phyloP scores from a whole-genome alignment of 2,329 filamentous ascomycete genomes.

The Neopestalotiopsis clavispora region DNA sequence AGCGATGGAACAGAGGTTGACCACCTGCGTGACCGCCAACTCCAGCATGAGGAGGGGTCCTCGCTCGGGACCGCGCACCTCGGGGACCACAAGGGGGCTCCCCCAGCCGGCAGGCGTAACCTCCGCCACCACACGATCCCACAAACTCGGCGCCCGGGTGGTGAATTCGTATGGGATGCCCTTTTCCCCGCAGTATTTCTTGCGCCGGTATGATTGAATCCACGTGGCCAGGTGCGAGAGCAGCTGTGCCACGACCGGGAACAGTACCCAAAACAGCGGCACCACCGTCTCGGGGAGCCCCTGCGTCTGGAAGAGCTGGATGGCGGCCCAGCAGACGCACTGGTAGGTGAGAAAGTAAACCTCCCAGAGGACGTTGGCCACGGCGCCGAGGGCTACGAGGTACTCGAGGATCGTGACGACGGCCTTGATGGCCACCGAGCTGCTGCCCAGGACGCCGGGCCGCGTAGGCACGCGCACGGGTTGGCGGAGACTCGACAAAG shows the following conservation, averaged over 20 bases:
- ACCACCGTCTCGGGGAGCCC: slow-evolving; percentile 5
- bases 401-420: background rate
- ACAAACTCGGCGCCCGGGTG: background rate
- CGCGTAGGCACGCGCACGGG: background rate
- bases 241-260: background rate
- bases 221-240: background rate
- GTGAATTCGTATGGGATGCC: background rate
- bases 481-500: background rate
- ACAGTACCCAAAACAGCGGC: background rate
- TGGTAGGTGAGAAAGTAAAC: background rate
- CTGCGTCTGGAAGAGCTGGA: slow-evolving; percentile 7
- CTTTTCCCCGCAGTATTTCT: background rate
- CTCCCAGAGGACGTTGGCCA: slow-evolving; percentile 1
- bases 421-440: background rate
- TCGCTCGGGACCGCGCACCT: background rate
- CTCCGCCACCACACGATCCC: background rate
- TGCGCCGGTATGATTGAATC: background rate
- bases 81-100: background rate
- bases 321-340: slow-evolving; percentile 6
- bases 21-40: background rate
- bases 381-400: background rate
- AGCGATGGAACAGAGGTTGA: slow-evolving; percentile 6
- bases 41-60: background rate
- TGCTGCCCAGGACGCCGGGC: background rate
- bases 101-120: background rate